A percentile compares a stretch with the other conserved stretches of the same genome.
These are phyloP conservation scores for Trichoderma sp. DNA, from an alignment of 2,329 filamentous ascomycete genomes.

Conservation along the genomic window DNA sequence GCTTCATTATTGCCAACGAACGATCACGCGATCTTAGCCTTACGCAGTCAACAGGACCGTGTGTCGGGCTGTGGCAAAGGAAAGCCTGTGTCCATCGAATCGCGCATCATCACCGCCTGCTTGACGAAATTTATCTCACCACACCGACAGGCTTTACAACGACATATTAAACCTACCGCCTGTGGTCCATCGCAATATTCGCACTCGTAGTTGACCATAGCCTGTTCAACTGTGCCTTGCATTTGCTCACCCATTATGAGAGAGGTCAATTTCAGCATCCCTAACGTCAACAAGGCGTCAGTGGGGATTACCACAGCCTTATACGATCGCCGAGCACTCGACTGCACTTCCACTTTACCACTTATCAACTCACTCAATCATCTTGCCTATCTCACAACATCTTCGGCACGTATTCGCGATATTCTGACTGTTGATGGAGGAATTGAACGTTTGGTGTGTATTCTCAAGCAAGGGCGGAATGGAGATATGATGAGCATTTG, in stretches of 20 bases:
- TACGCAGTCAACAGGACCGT: not conserved
- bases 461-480: slow-evolving; percentile 93
- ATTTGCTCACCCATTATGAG: slow-evolving; percentile 67
- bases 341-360: slow-evolving; percentile 95
- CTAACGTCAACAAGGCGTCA: slow-evolving; percentile 98
- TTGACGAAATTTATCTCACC: not conserved
- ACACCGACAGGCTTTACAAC: not conserved
- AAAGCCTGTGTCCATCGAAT: not conserved
- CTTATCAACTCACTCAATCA: slow-evolving; percentile 99
- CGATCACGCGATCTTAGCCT: slow-evolving; percentile 14
- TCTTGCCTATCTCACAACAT: slow-evolving; percentile 96
- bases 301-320: slow-evolving; percentile 98
- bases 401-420: slow-evolving; percentile 93
- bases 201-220: not conserved
- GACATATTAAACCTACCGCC: not conserved
- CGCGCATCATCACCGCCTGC: not conserved
- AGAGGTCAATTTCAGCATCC: slow-evolving; percentile 99
- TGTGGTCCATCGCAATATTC: not conserved
- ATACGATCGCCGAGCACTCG: slow-evolving; percentile 94
- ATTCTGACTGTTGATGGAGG: slow-evolving; percentile 98
- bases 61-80: not conserved
- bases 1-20: not conserved
- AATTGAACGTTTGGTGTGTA: slow-evolving; percentile 93
- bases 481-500: slow-evolving; percentile 99
- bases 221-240: slow-evolving; percentile 1